A percentile compares a stretch with the other conserved stretches of the same genome.
These are phyloP conservation scores for Ochromonas danica DNA, from an alignment of 108 stramenopile genomes.

Conservation along the genomic window DNA sequence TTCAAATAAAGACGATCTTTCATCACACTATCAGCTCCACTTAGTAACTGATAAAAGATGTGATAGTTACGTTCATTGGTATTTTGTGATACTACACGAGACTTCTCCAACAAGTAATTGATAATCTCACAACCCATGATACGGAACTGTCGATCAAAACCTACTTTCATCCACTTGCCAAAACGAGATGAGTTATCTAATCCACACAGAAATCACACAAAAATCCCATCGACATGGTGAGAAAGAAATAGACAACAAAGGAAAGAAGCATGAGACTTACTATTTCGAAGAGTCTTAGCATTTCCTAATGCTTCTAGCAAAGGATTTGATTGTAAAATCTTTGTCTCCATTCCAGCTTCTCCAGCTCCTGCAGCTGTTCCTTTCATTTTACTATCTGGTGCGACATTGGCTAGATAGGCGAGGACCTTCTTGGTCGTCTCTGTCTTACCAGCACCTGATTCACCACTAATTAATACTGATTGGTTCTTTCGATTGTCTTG, in stretches of 20 bases:
- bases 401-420: constrained; percentile 22
- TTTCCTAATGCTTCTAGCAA: constrained; percentile 47
- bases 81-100: constrained; percentile 38
- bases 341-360: constrained; percentile 31
- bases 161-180: constrained; percentile 39
- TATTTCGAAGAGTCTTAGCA: constrained; percentile 43
- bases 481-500: constrained; percentile 37
- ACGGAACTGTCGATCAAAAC: not conserved
- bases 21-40: constrained; percentile 20
- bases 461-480: constrained; percentile 30
- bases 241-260: not conserved
- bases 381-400: constrained; percentile 25
- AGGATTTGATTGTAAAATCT: constrained; percentile 49
- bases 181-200: constrained; percentile 38
- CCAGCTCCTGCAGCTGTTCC: too few species aligned
- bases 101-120: constrained; percentile 46
- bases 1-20: not conserved
- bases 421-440: constrained; percentile 36
- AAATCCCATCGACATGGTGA: not conserved
- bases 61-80: constrained; percentile 47
- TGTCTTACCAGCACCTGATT: constrained; percentile 36
- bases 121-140: constrained; percentile 36
- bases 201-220: not conserved
- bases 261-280: constrained; percentile 7
- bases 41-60: constrained; percentile 46